Evolutionary conservation across 2,329 filamentous ascomycete genomes (phyloP).

Genomic region (Pseudogymnoascus sp.): DNA sequence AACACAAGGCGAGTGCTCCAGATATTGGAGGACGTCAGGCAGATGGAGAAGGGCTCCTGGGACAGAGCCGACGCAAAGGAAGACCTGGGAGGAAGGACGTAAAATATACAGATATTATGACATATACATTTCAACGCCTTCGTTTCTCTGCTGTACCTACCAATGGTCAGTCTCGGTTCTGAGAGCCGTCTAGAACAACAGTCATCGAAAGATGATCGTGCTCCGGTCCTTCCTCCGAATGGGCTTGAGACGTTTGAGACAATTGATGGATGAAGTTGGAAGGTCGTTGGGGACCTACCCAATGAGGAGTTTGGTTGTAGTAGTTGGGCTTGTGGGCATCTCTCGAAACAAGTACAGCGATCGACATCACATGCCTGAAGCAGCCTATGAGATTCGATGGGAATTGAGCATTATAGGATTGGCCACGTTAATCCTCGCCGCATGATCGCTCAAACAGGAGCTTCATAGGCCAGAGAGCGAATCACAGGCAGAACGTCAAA

Average conservation of each 20-base stretch:
- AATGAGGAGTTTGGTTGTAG: neutral
- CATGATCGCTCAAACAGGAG: neutral
- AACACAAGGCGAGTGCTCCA: conserved; percentile 45
- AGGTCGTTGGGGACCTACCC: neutral
- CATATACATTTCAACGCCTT: neutral
- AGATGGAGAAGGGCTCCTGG: conserved; percentile 67
- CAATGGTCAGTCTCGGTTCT: neutral
- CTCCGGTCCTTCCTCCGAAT: neutral
- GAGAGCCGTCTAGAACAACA: neutral
- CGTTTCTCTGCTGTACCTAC: neutral
- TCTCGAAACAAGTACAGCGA: conserved; percentile 1
- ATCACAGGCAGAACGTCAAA: neutral
- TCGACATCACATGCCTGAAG: conserved; percentile 8
- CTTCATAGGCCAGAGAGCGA: neutral
- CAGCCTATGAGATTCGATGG: conserved; percentile 2
- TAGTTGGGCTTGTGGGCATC: neutral
- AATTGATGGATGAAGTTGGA: neutral
- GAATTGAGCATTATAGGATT: neutral
- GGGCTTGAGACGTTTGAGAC: neutral
- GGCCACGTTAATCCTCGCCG: neutral
- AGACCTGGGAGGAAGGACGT: conserved; percentile 42
- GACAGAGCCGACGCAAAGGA: conserved; percentile 62
- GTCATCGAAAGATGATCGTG: neutral
- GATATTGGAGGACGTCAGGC: conserved; percentile 49
- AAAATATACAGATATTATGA: neutral